A percentile compares a stretch with the other conserved stretches of the same genome.
phyloP scores from a whole-genome alignment of 176 grass and related monocot genomes.

The Cenchrus americanus region DNA sequence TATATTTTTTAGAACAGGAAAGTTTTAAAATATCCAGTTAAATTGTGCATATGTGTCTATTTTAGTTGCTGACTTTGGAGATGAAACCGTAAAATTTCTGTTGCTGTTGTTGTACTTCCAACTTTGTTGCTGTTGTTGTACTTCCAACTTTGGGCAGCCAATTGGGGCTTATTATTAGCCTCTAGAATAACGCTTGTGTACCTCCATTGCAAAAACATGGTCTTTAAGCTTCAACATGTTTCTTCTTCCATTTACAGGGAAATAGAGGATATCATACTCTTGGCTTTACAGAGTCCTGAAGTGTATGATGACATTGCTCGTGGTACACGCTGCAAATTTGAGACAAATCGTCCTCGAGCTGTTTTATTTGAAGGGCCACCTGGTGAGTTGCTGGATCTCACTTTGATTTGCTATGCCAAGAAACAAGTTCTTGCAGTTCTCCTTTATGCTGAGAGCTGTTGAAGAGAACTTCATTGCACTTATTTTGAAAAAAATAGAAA shows the following conservation, averaged over 20 bases:
- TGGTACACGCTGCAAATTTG: slow-evolving; percentile 83
- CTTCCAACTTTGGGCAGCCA: background rate
- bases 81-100: background rate
- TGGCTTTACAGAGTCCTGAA: slow-evolving; percentile 86
- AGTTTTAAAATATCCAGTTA: slow-evolving; percentile 7
- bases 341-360: slow-evolving; percentile 87
- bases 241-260: slow-evolving; percentile 61
- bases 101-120: background rate
- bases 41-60: slow-evolving; percentile 9
- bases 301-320: slow-evolving; percentile 94
- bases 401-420: slow-evolving; percentile 1
- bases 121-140: background rate
- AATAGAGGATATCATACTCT: slow-evolving; percentile 94
- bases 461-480: background rate
- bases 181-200: slow-evolving; percentile 14
- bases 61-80: slow-evolving; percentile 1
- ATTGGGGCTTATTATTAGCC: slow-evolving; percentile 3
- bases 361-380: slow-evolving; percentile 98
- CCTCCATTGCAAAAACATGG: background rate
- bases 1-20: background rate
- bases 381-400: slow-evolving; percentile 45
- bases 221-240: slow-evolving; percentile 14
- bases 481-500: background rate
- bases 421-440: background rate
- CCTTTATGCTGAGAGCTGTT: slow-evolving; percentile 11